A percentile compares a stretch with the other conserved stretches of the same genome.
Evolutionary conservation across 2,329 filamentous ascomycete genomes (phyloP).

Genomic region (Periconia digitata): DNA sequence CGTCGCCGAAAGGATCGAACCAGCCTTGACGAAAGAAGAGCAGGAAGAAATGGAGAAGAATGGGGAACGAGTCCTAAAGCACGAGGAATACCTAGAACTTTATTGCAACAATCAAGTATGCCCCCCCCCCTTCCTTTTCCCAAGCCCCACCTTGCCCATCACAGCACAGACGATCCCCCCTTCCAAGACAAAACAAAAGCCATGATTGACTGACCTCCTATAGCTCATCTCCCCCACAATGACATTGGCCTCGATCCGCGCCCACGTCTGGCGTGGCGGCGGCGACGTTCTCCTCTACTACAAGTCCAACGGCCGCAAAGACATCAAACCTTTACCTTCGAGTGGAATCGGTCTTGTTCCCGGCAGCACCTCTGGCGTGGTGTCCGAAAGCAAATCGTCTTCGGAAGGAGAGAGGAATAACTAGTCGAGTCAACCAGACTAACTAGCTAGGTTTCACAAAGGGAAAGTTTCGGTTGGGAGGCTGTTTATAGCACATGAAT

Average conservation of each 20-base stretch:
- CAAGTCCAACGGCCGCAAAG: conserved; percentile 85
- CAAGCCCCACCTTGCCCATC: too few species aligned
- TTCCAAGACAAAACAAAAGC: background rate
- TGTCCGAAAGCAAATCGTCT: conserved; percentile 36
- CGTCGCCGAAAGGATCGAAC: conserved; percentile 87
- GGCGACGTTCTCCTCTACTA: conserved; percentile 90
- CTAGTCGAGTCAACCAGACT: too few species aligned
- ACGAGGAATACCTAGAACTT: conserved; percentile 92
- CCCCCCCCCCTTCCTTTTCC: conserved; percentile 11
- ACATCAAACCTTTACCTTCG: conserved; percentile 42
- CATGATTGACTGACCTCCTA: background rate
- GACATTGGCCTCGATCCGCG: conserved; percentile 89
- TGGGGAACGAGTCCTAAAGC: conserved; percentile 54
- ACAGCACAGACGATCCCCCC: too few species aligned
- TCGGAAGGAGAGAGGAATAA: conserved; percentile 32
- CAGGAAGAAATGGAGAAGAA: conserved; percentile 44
- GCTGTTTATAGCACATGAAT: too few species aligned
- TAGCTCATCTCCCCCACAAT: conserved; percentile 74
- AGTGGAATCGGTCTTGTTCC: conserved; percentile 4
- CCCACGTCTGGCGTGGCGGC: conserved; percentile 93
- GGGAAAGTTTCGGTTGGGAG: too few species aligned
- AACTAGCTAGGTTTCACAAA: too few species aligned
- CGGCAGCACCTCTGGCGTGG: conserved; percentile 24
- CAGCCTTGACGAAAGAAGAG: conserved; percentile 60
- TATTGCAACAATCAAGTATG: conserved; percentile 91